Base-by-base conservation (phyloP, 352 stramenopile species). In the Phytophthora quininea region DNA sequence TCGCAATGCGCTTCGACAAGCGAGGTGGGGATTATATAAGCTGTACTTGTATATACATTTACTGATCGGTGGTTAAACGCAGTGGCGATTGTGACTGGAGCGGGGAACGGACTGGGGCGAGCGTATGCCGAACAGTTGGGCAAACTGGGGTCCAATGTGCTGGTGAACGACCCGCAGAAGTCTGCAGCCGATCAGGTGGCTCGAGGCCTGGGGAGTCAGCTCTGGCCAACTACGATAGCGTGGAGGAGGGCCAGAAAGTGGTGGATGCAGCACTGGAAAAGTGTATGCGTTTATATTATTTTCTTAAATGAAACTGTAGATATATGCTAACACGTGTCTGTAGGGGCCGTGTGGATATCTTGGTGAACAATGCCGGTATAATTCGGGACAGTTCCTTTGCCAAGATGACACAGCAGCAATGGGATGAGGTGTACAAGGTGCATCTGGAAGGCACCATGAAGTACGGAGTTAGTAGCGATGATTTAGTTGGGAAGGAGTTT, bases 341-440 rank as follows among this genome's bases (percentile, higher is more conserved):
- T 52, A 91, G 82, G 81, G 76, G 94, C 0, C 76, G 85, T 9
- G 80, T 97, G 52, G 95, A 98, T 65, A 88, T 98, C 40, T 66
- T 98, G 8, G 77, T 98, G 47, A 98, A 98, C 76, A 98, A 98
- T 70, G 95, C 95, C 6, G 95, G 86, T 10, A 90, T 93, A 74
- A 73, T 99, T 75, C 80, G 96, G 61, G 72, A 97, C 84, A 80
- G 93, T 65, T 91, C 85, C 24, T 95, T 97, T 54, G 74, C 82
- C 14, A 90, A 90, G 52, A 96, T 97, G 90, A 92, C 79, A 29
- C 68, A 93, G 52, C 67, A 91, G 47, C 82, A 97, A 35, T 97
- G 88, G 88, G 76, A 96, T 47, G 71, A 80, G 1, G 89, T 97
- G 32, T 87, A 91, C 58, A 71, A 76, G 47, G 90, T 97, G 50